Evolutionary conservation across 768 basidiomycete genomes (phyloP), one percentile per base, ranked within the genome.

Genomic region (Termitomyces sp.): DNA sequence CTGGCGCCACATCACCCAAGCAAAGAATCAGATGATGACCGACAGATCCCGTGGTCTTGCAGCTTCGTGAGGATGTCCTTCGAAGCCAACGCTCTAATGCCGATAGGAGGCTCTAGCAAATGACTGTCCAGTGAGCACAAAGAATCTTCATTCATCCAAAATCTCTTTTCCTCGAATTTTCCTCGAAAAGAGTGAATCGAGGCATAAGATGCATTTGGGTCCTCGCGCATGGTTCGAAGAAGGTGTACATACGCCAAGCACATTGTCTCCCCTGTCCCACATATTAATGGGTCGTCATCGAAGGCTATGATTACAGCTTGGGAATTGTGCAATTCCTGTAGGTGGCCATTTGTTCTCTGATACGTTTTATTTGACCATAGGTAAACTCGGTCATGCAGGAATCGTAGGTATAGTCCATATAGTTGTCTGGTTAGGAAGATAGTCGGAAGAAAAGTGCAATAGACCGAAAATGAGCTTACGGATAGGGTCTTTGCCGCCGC

Each of bases 351-450:
- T 81, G 79, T 34, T 64, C 65, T 60, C 69, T 64, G 53, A 78
- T 59, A 60, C 80, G 80, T 36, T 71, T 69, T 61, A 58, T 63
- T 61, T 82, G 81, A 37, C 80, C 80, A 48, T 70, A 36, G 34
- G 81, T 81, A 69, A 82, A 82, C 58, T 76, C 60, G 60, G 57
- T 73, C 79, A 80, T 81, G 75, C 81, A 83, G 57, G 72, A 65
- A 61, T 83, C 81, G 58, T 78, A 69, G 30, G 70, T 73, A 73
- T 81, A 82, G 67, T 82, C 81, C 81, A 83, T 81, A 73, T 72
- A 82, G 72, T 81, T 81, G 68, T 75, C 75, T 75, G 30, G n/a
- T 18, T 4, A 15, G 18, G 13, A 54, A 41, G 20, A 41, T 13
- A 31, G 55, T 27, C 22, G 30, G 55, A 9, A 47, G 31, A 34